Evolutionary conservation across 306 rosid species (phyloP), one percentile per base, ranked within the genome.

Genomic region (Luffa aegyptiaca): DNA sequence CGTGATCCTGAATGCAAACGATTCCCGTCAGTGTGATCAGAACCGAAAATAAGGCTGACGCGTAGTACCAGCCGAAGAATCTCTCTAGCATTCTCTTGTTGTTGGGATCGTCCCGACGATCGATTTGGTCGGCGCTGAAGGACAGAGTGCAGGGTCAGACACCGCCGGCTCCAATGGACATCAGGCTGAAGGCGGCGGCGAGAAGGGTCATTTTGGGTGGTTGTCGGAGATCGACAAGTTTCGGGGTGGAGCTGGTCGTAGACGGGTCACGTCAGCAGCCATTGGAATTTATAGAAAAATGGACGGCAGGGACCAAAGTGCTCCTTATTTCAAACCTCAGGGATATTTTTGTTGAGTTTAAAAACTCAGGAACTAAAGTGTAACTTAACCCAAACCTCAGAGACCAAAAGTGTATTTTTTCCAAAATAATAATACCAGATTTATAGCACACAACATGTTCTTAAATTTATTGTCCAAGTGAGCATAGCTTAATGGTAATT

Each of bases 91-190:
- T 83, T 56, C 88, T 86, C 13, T 88, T 71, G 18, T 83, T 88
- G 3, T 83, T 92, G 8, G 86, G 86, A 52, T 84, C 77, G 0
- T 76, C 80, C 39, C 83, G 83, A 44, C 66, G 83, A 77, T 81
- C 79, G 9, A 92, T 49, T 79, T 92, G 97, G 61, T 92, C 97
- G 1, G 91, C 92, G 16, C 94, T 94, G 78, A 90, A 92, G 10
- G 94, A 85, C 18, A 92, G 21, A 48, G 91, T 86, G 49, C 93
- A 87, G 0, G 92, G 85, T 55, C 83, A 75, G 46, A 87, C 55
- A 10, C 97, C 97, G 51, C 94, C 92, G 0, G 90, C 88, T 55
- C 97, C 97, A 8, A 86, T 64, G 42, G 94, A 80, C 45, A 87
- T 87, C 49, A 92, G 84, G 13, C 52, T 81, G 48, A 90, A 86